Base-by-base conservation (phyloP, 2,329 filamentous ascomycete species). In the Fusarium continuum region DNA sequence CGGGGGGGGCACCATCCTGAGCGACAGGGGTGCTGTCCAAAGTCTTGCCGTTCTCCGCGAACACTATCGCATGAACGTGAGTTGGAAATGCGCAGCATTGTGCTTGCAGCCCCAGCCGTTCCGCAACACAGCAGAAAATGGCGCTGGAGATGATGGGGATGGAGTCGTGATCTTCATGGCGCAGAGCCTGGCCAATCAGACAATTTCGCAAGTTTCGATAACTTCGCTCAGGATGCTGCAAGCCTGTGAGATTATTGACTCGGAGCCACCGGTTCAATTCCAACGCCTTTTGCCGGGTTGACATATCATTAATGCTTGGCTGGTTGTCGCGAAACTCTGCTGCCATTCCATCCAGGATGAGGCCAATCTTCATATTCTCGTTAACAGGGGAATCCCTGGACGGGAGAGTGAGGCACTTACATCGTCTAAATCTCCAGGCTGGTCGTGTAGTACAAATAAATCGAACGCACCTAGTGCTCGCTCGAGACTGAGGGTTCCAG, bases 201-300 rank as follows among this genome's bases (percentile, higher is more conserved):
- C 91, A 96, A 75, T 98, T 96, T 61, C 91, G 87, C 55, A 98
- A 77, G 55, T 90, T 88, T 67, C 92, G 88, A 73, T 95, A 97
- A 50, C 89, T 86, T 35, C 80, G 74, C 8, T 87, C 85, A 5
- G 81, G 79, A n/a, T 86, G 78, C n/a, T 83, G 81, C 53, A 92
- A 84, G 38, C 93, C 93, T 2, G 86, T 86, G 65, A 96, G 83
- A 50, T 90, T 87, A 31, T 87, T 83, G 4, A 77, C 74, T 51
- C 88, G 85, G 38, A 98, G 78, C 81, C 91, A 97, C 8, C 78
- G 79, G 16, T 89, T 88, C 31, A 97, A 78, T 2, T 80, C 77
- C 32, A 90, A 74, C 1, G 93, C 91, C 74, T 89, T 91, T 53
- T 85, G 75, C 40, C 92, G 85, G 1, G 88, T 86, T 4, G 85